Conservation (phyloP, 1,284 basidiomycete species). For the Cutaneotrichosporon dermatis region DNA sequence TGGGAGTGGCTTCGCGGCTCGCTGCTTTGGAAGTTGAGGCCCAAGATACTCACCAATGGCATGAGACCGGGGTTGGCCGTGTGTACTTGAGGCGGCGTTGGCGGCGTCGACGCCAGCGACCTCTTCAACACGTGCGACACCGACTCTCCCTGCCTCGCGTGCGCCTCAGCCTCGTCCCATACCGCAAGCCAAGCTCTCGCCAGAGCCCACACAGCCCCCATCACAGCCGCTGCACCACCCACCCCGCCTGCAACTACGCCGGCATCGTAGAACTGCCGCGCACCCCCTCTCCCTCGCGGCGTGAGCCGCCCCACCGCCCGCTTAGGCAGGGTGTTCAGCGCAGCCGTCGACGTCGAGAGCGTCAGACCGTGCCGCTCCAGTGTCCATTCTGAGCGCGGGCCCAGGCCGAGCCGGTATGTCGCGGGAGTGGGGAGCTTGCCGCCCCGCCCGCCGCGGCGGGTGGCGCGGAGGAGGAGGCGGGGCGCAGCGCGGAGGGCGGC, state of each 20-base stretch:
- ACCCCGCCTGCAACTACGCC: conserved; percentile 12
- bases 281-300: background rate
- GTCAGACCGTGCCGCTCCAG: conserved; percentile 20
- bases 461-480: background rate
- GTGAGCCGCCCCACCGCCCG: background rate
- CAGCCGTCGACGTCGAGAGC: conserved; percentile 24
- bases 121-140: conserved; percentile 9
- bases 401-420: conserved; percentile 16
- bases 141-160: conserved; percentile 15
- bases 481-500: conserved; percentile 17
- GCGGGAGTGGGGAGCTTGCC: conserved; percentile 7
- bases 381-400: conserved; percentile 18
- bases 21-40: too few species aligned
- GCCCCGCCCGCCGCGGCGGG: background rate
- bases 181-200: conserved; percentile 29
- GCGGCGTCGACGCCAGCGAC: background rate
- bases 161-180: conserved; percentile 29
- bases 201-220: conserved; percentile 27
- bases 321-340: conserved; percentile 26
- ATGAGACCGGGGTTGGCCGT: conserved; percentile 24
- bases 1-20: too few species aligned
- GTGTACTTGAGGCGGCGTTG: conserved; percentile 2
- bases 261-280: conserved; percentile 24
- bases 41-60: conserved; percentile 36
- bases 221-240: conserved; percentile 12